Evolutionary conservation across 306 rosid species (phyloP).

Genomic region (Ormosia emarginata): DNA sequence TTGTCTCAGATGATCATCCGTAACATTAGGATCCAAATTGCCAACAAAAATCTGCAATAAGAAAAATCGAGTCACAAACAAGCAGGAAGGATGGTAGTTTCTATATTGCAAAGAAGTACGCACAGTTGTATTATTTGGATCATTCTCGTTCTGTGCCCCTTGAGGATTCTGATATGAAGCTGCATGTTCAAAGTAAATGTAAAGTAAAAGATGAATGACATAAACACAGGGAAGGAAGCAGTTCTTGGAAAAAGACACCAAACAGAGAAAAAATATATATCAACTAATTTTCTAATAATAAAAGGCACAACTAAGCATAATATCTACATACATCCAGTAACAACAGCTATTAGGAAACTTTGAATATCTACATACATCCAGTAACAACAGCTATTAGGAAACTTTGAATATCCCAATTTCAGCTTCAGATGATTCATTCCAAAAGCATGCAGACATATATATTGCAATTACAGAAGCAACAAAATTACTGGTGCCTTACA

Average conservation of each 20-base stretch:
- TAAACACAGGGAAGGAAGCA: neutral
- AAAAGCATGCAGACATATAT: neutral
- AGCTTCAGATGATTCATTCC: neutral
- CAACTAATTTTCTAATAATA: neutral
- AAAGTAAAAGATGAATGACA: slow-evolving; percentile 25
- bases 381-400: neutral
- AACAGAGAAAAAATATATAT: neutral
- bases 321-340: neutral
- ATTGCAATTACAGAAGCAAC: neutral
- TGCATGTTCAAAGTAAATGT: slow-evolving; percentile 50
- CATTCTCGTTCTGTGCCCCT: slow-evolving; percentile 87
- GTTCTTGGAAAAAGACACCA: neutral
- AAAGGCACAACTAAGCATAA: neutral
- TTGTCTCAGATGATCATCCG: slow-evolving; percentile 90
- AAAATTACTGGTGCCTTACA: neutral
- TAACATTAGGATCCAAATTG: slow-evolving; percentile 82
- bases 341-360: neutral
- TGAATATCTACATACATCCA: neutral
- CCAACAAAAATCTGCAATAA: slow-evolving; percentile 85
- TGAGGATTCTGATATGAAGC: slow-evolving; percentile 89
- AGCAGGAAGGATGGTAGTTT: neutral
- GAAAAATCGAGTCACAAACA: slow-evolving; percentile 16
- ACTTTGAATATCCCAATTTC: neutral
- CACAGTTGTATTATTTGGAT: slow-evolving; percentile 96
- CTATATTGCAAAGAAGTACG: slow-evolving; percentile 43